Conservation (phyloP, 1,284 basidiomycete species). For the Phellopilus nigrolimitatus region DNA sequence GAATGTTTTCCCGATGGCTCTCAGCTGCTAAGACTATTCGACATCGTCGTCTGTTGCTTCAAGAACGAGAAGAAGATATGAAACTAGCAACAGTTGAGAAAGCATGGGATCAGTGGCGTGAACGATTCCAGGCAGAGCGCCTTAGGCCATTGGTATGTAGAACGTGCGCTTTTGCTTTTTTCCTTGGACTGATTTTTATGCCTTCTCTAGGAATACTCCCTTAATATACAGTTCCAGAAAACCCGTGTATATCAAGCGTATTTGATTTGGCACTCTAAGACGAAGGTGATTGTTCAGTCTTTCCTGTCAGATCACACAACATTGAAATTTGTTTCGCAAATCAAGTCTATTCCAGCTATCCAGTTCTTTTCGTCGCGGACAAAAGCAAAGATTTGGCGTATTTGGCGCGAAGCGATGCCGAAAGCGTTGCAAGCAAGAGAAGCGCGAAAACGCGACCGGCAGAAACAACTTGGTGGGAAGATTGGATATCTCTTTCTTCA, state of each 20-base stretch:
- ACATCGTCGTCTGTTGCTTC: slow-evolving; percentile 51
- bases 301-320: slow-evolving; percentile 9
- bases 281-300: slow-evolving; percentile 44
- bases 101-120: slow-evolving; percentile 75
- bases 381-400: slow-evolving; percentile 56
- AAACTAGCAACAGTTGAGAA: slow-evolving; percentile 42
- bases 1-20: slow-evolving; percentile 70
- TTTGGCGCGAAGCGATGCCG: slow-evolving; percentile 67
- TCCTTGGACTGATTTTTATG: not conserved
- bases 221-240: slow-evolving; percentile 52
- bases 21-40: slow-evolving; percentile 49
- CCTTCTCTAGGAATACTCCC: slow-evolving; percentile 49
- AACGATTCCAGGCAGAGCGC: slow-evolving; percentile 55
- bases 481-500: slow-evolving; percentile 4
- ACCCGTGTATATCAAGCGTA: slow-evolving; percentile 62
- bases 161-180: not conserved
- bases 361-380: slow-evolving; percentile 58
- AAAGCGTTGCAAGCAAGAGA: slow-evolving; percentile 56
- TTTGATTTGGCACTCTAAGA: slow-evolving; percentile 66
- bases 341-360: slow-evolving; percentile 69
- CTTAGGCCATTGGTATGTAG: slow-evolving; percentile 58
- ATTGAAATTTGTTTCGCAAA: slow-evolving; percentile 21
- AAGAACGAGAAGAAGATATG: slow-evolving; percentile 60
- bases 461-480: slow-evolving; percentile 54
- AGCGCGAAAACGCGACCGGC: slow-evolving; percentile 58